Evolutionary conservation across 2,329 filamentous ascomycete species (phyloP).

Genomic region (Pseudopyrenochaeta lycopersici): DNA sequence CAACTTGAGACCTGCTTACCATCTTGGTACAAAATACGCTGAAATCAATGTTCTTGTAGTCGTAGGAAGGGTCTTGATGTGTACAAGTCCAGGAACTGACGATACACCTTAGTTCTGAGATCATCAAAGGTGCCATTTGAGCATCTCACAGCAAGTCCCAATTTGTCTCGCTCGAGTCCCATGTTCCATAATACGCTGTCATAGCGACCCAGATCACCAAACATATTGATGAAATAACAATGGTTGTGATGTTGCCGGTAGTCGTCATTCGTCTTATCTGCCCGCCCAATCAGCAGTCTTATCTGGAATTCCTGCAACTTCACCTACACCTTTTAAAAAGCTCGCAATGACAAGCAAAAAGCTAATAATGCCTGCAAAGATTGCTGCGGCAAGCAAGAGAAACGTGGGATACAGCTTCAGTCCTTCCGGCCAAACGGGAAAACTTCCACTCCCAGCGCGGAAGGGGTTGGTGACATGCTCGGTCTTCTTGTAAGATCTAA

Average conservation of each 20-base stretch:
- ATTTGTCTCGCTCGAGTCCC: constrained; percentile 27
- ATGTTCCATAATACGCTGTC: constrained; percentile 29
- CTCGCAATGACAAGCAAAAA: constrained; percentile 23
- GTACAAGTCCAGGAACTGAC: constrained; percentile 28
- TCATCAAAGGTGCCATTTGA: neutral
- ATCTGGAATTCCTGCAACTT: neutral
- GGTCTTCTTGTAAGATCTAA: constrained; percentile 16
- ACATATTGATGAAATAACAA: constrained; percentile 21
- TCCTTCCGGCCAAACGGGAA: constrained; percentile 25
- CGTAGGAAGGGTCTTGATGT: constrained; percentile 12
- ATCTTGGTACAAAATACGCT: constrained; percentile 21
- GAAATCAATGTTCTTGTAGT: constrained; percentile 24
- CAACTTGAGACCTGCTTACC: constrained; percentile 12
- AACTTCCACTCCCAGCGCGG: constrained; percentile 21
- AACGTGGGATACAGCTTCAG: constrained; percentile 26
- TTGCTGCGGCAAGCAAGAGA: constrained; percentile 17
- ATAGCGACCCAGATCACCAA: constrained; percentile 22
- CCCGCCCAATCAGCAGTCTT: neutral
- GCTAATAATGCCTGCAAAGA: constrained; percentile 18
- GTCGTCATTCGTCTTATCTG: constrained; percentile 29
- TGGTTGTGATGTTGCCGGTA: constrained; percentile 25
- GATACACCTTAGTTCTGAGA: neutral
- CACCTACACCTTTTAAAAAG: constrained; percentile 22
- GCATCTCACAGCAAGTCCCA: constrained; percentile 26
- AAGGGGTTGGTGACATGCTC: constrained; percentile 20